Base-by-base conservation (phyloP, 1,284 basidiomycete genomes). In the Clitocybe nebularis region DNA sequence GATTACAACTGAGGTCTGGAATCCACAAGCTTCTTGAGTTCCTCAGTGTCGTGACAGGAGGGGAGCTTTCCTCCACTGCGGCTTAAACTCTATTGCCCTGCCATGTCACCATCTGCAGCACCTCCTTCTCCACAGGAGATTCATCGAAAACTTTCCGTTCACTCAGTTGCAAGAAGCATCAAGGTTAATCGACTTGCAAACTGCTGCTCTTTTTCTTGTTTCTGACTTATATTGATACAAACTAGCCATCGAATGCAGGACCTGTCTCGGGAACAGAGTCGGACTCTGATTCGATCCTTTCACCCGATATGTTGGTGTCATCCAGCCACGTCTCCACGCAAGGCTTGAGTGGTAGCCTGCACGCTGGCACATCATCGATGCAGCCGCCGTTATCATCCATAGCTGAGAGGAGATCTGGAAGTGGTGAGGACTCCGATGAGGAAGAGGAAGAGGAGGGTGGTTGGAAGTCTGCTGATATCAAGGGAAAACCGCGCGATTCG, bases 41-140 rank as follows among this genome's bases (percentile, higher is more conserved):
- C n/a, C n/a, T n/a, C n/a, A n/a, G n/a, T n/a, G n/a, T n/a, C n/a
- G n/a, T n/a, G n/a, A n/a, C n/a, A n/a, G n/a, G n/a, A n/a, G n/a
- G n/a, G n/a, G n/a, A 5, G 22, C 11, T 37, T 13, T 25, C 21
- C 37, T 29, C 37, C 9, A 22, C n/a, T 5, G n/a, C 37, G n/a
- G n/a, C n/a, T n/a, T n/a, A n/a, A n/a, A n/a, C n/a, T n/a, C n/a
- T n/a, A n/a, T n/a, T n/a, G n/a, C 11, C 32, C 23, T 19, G 56
- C 41, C 38, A 77, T 75, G 69, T 62, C 74, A 26, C 70, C 71
- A 46, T 68, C 79, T 36, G 86, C 75, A 39, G 74, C 82, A 17
- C 87, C 89, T 7, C 92, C 90, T 2, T 84, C 89, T 9, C 79
- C 82, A 22, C 84, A 89, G 57, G 92, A 95, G 67, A 80, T 95